Base-by-base conservation (phyloP, 2,329 filamentous ascomycete species). In the Phialophora tarda region DNA sequence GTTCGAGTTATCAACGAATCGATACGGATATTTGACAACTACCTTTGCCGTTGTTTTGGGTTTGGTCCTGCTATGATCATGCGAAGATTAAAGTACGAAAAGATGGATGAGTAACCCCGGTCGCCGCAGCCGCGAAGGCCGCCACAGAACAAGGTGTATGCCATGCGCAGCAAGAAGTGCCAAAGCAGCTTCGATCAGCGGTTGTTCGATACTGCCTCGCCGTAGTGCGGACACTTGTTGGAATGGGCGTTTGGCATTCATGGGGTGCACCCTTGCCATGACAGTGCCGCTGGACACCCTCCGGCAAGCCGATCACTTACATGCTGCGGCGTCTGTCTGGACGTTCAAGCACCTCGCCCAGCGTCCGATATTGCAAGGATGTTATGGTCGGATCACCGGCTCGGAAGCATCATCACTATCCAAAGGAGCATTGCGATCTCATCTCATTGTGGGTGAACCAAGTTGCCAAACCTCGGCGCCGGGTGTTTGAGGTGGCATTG, bases 1-100 rank as follows among this genome's bases (percentile, higher is more conserved):
- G 1, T 44, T 30, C 24, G 59, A 56, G 47, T 10, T 67, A 5
- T 63, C 59, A 1, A 65, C 62, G 17, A 65, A 50, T 54, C 65
- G 64, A 41, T 67, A 61, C 50, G 51, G 54, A 12, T 69, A 69
- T 56, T 11, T 62, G 14, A 65, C 51, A 24, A 67, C 65, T 14
- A 56, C 65, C 28, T 44, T 67, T 17, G 59, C 60, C 44, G 65
- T 67, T 5, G 12, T 61, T 10, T 7, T 67, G 7, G 65, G 65
- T 2, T 26, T 67, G 41, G 30, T 65, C 23, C 23, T 65, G 26
- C 47, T 69, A 44, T 67, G 57, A 67, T 26, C 48, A 3, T 59
- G 59, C 32, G 28, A 30, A 53, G 48, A 12, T 44, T n/a, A 6
- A 6, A 44, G 14, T 17, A 44, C 34, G 38, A 44, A 7, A 44